Evolutionary conservation across 306 rosid species (phyloP).

Genomic region (Cajanus cajan): DNA sequence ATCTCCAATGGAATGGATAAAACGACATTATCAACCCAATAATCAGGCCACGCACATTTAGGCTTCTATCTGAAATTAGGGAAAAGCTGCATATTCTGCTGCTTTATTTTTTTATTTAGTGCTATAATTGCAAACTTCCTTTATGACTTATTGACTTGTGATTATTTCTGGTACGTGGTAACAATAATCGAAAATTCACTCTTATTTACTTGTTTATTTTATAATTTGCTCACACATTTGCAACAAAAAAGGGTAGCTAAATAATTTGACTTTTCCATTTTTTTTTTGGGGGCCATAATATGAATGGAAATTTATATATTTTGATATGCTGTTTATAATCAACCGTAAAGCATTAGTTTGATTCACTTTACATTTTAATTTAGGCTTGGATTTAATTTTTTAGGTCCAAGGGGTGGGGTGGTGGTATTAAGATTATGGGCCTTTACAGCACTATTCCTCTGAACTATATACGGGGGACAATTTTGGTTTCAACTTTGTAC

Average conservation of each 20-base stretch:
- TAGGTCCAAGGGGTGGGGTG: background rate
- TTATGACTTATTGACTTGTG: background rate
- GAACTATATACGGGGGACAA: background rate
- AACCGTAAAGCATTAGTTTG: background rate
- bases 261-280: background rate
- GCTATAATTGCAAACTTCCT: background rate
- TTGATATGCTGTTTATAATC: background rate
- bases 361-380: background rate
- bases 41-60: background rate
- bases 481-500: background rate
- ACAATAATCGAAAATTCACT: background rate
- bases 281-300: background rate
- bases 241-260: background rate
- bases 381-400: background rate
- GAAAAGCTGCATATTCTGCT: background rate
- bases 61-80: background rate
- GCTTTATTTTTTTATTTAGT: background rate
- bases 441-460: background rate
- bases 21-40: conserved; percentile 13
- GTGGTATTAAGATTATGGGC: background rate
- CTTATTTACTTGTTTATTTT: background rate
- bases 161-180: conserved; percentile 1
- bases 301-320: background rate
- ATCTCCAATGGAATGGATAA: background rate
- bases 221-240: background rate